phyloP scores from a whole-genome alignment of 1,284 basidiomycete genomes.

The Apiotrichum mycotoxinovorans region DNA sequence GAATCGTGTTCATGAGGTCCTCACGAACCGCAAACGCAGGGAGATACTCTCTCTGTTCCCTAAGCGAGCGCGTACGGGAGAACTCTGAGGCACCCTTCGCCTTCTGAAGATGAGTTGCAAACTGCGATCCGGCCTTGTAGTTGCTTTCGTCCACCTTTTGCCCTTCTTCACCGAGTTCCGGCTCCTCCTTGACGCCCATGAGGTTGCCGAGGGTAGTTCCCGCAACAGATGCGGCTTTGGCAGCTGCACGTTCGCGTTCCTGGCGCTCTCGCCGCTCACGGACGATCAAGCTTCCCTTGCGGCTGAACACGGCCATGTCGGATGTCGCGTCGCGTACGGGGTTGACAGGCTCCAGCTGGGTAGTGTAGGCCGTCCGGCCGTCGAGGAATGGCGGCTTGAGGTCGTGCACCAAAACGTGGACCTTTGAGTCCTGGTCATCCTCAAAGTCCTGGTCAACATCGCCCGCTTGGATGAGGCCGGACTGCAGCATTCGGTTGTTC shows the following conservation, averaged over 20 bases:
- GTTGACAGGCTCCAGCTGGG: constrained; percentile 94
- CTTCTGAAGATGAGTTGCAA: constrained; percentile 82
- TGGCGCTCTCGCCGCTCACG: constrained; percentile 94
- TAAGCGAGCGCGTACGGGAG: constrained; percentile 75
- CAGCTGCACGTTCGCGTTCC: constrained; percentile 88
- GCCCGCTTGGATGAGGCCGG: constrained; percentile 83
- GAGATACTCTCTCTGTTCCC: constrained; percentile 93
- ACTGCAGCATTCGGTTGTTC: constrained; percentile 92
- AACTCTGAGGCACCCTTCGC: constrained; percentile 76
- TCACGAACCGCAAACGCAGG: constrained; percentile 98
- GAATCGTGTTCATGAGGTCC: constrained; percentile 79
- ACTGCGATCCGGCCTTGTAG: constrained; percentile 93
- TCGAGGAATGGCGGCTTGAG: constrained; percentile 97
- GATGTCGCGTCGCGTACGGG: constrained; percentile 90
- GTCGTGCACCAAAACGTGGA: constrained; percentile 95
- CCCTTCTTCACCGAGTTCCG: constrained; percentile 58
- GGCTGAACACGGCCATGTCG: constrained; percentile 92
- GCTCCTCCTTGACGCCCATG: constrained; percentile 94
- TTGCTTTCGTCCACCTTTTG: constrained; percentile 61
- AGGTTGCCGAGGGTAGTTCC: constrained; percentile 94
- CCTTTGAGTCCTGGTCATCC: constrained; percentile 89
- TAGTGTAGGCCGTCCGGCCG: constrained; percentile 92
- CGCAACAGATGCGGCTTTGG: constrained; percentile 86
- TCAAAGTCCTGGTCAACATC: constrained; percentile 83
- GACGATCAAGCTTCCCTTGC: constrained; percentile 90